Conservation (phyloP, 1,284 basidiomycete species). For the Acaromyces ingoldii region DNA sequence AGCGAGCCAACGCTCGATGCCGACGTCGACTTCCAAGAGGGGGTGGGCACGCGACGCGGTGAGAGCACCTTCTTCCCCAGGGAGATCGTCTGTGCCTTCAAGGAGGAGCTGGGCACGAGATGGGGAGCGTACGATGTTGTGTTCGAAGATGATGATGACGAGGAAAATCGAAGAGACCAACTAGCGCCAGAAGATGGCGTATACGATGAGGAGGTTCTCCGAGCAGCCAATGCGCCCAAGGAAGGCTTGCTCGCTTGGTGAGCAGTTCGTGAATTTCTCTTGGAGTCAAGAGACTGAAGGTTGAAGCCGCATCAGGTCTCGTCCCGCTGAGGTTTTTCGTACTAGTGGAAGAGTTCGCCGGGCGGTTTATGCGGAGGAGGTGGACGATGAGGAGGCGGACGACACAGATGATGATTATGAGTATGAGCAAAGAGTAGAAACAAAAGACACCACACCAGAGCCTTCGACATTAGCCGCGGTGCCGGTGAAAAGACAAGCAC, state of each 20-base stretch:
- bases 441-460: too few relatives aligned
- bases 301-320: not conserved
- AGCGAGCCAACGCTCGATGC: not conserved
- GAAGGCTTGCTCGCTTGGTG: conserved; percentile 1
- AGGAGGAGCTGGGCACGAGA: conserved; percentile 18
- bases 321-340: not conserved
- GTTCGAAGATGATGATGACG: conserved; percentile 7
- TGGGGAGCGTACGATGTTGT: conserved; percentile 8
- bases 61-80: conserved; percentile 41
- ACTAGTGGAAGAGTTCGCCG: not conserved
- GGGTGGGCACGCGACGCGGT: conserved; percentile 25
- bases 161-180: too few relatives aligned
- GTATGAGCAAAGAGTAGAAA: too few relatives aligned
- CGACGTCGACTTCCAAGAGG: conserved; percentile 35
- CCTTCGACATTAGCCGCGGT: too few relatives aligned
- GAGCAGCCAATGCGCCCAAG: not conserved
- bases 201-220: conserved; percentile 8
- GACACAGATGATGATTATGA: not conserved
- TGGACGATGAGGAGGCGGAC: conserved; percentile 5
- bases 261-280: not conserved
- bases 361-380: conserved; percentile 1
- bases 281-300: not conserved
- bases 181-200: conserved; percentile 1
- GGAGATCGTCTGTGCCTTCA: conserved; percentile 36
- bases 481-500: not conserved